Evolutionary conservation across 768 basidiomycete species (phyloP).

Genomic region (Cytidiella melzeri): DNA sequence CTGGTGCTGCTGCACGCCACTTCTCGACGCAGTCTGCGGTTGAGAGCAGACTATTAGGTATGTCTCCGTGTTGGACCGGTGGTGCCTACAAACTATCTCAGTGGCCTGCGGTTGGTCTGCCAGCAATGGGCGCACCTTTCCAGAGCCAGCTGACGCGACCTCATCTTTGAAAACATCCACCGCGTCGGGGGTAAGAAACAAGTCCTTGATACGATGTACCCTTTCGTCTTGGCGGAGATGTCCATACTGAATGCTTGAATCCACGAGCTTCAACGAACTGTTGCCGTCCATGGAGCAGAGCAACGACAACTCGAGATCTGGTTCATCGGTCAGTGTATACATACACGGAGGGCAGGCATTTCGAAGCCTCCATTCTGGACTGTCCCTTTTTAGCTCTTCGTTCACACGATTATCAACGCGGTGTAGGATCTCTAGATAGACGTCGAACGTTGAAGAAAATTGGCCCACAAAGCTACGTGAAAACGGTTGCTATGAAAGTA

Average conservation of each 20-base stretch:
- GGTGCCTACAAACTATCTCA: background rate
- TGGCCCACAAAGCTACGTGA: slow-evolving; percentile 9
- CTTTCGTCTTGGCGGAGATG: background rate
- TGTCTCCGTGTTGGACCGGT: background rate
- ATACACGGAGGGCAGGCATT: slow-evolving; percentile 23
- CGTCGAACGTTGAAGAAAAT: slow-evolving; percentile 22
- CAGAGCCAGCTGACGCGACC: slow-evolving; percentile 3
- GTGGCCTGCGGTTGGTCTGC: background rate
- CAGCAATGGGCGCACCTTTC: slow-evolving; percentile 4
- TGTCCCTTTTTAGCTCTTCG: slow-evolving; percentile 12
- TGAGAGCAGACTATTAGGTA: background rate
- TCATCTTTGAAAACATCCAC: slow-evolving; percentile 20
- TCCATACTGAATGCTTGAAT: slow-evolving; percentile 3
- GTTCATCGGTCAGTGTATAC: slow-evolving; percentile 15
- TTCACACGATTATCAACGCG: slow-evolving; percentile 11
- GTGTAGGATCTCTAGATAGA: slow-evolving; percentile 20
- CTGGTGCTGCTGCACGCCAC: too few species aligned
- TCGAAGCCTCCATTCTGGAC: slow-evolving; percentile 18
- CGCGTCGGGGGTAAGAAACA: slow-evolving; percentile 6
- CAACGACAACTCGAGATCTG: slow-evolving; percentile 11
- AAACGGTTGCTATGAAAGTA: background rate
- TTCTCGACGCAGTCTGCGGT: slow-evolving; percentile 9
- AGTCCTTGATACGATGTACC: slow-evolving; percentile 1
- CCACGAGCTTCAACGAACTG: slow-evolving; percentile 15
- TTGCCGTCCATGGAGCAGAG: too few species aligned